Percentiles rank a stretch among this genome's conserved stretches.
Conservation (phyloP, 2,329 filamentous ascomycete genomes). For the Pseudovirgaria hyperparasitica region DNA sequence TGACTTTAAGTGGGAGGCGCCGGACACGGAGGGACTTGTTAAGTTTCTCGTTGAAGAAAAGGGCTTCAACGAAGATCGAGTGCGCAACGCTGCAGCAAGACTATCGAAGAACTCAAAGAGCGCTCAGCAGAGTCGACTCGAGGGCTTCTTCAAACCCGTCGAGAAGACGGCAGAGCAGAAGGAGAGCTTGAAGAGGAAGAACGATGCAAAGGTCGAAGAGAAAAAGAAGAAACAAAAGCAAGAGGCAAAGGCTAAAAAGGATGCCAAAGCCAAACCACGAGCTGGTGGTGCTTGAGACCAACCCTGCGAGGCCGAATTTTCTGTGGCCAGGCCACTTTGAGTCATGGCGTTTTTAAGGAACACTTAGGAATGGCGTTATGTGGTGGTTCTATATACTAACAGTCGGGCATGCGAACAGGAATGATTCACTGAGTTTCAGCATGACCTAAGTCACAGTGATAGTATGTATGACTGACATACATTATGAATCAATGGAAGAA, state of each 20-base stretch:
- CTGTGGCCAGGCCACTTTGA: too few relatives aligned
- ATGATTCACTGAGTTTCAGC: too few relatives aligned
- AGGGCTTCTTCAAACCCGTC: constrained; percentile 93
- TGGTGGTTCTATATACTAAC: too few relatives aligned
- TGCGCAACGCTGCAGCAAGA: constrained; percentile 63
- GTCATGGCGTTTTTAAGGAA: too few relatives aligned
- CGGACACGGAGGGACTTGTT: constrained; percentile 79
- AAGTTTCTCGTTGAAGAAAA: constrained; percentile 88
- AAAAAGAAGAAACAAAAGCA: constrained; percentile 94
- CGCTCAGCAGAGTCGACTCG: constrained; percentile 78
- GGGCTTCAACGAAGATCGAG: constrained; percentile 91
- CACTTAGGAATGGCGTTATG: too few relatives aligned
- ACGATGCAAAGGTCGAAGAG: constrained; percentile 81
- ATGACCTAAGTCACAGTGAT: too few relatives aligned
- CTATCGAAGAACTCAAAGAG: constrained; percentile 85
- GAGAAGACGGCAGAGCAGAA: constrained; percentile 82
- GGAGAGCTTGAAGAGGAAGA: constrained; percentile 76
- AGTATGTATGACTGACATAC: too few relatives aligned
- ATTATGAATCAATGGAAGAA: too few relatives aligned
- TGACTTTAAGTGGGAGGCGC: constrained; percentile 96
- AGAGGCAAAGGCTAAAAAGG: constrained; percentile 91
- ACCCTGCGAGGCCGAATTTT: too few relatives aligned
- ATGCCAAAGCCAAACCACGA: constrained; percentile 74
- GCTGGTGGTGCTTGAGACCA: constrained; percentile 37
- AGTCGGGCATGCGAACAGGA: too few relatives aligned